A percentile compares a stretch with the other conserved stretches of the same genome.
Evolutionary conservation across 345 rosid genomes (phyloP).

Genomic region (Acer yangbiense): DNA sequence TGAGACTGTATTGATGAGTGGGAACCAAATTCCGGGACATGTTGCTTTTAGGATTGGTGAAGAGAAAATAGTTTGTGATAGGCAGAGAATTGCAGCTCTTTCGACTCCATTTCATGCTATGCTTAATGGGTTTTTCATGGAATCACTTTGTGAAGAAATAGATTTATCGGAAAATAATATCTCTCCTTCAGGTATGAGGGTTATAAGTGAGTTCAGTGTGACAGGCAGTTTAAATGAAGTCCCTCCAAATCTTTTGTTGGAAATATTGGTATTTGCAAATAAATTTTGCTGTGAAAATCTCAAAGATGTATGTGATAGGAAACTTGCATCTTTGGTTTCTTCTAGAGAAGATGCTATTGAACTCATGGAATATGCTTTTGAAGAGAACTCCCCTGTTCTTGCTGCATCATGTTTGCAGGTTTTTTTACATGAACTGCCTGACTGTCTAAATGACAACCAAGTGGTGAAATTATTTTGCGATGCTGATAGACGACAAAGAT

Average conservation of each 20-base stretch:
- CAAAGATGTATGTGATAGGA: constrained; percentile 85
- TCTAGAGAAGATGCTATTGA: constrained; percentile 82
- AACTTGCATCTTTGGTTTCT: constrained; percentile 67
- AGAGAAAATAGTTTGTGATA: constrained; percentile 75
- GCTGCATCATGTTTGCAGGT: constrained; percentile 90
- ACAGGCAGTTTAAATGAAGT: constrained; percentile 59
- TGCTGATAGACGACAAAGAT: constrained; percentile 55
- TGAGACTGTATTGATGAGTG: constrained; percentile 38
- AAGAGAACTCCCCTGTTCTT: constrained; percentile 74
- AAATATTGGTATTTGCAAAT: constrained; percentile 83
- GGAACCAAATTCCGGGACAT: constrained; percentile 31
- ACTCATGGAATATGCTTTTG: constrained; percentile 87
- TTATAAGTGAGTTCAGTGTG: constrained; percentile 66
- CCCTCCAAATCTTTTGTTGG: constrained; percentile 64
- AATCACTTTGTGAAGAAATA: constrained; percentile 71
- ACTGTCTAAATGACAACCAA: constrained; percentile 69
- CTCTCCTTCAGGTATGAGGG: constrained; percentile 68
- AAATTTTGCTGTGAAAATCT: constrained; percentile 91
- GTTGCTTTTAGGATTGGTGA: constrained; percentile 74
- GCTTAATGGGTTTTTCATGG: constrained; percentile 93
- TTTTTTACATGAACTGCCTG: constrained; percentile 75
- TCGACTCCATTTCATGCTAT: constrained; percentile 88
- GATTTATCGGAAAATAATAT: constrained; percentile 88
- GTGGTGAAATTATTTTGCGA: constrained; percentile 65
- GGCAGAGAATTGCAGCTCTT: constrained; percentile 78